Evolutionary conservation across 768 basidiomycete species (phyloP).

Genomic region (Podaxis sp.): DNA sequence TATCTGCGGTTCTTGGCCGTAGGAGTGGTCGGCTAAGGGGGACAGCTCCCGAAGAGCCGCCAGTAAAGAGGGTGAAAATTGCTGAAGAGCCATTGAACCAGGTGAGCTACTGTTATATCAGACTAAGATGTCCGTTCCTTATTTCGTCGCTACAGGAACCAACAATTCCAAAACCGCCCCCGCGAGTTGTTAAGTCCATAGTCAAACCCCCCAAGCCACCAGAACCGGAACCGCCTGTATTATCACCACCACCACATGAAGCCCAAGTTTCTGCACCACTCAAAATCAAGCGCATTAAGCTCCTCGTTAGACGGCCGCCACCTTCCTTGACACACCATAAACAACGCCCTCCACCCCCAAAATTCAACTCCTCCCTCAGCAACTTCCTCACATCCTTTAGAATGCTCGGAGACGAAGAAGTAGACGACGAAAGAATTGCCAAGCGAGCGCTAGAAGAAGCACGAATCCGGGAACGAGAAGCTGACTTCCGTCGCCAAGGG

Average conservation of each 20-base stretch:
- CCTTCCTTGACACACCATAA: constrained; percentile 61
- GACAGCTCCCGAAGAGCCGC: neutral
- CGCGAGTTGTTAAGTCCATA: neutral
- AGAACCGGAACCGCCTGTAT: constrained; percentile 15
- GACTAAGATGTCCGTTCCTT: neutral
- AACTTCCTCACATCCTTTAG: constrained; percentile 64
- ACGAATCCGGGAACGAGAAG: constrained; percentile 32
- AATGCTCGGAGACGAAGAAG: constrained; percentile 49
- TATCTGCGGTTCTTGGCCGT: constrained; percentile 11
- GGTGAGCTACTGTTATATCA: neutral
- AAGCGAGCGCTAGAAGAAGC: constrained; percentile 30
- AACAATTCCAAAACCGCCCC: neutral
- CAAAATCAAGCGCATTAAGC: constrained; percentile 62
- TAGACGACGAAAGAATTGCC: constrained; percentile 33
- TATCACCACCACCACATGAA: constrained; percentile 1
- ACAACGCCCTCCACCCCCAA: constrained; percentile 60
- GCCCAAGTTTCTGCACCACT: constrained; percentile 20
- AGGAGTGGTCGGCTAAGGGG: constrained; percentile 8
- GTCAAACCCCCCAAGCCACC: constrained; percentile 1
- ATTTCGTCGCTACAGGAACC: neutral
- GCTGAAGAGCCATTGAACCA: neutral
- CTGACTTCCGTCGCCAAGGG: constrained; percentile 34
- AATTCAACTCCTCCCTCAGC: constrained; percentile 53
- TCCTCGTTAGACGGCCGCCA: constrained; percentile 66
- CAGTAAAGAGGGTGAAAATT: constrained; percentile 8